Evolutionary conservation across 495 filamentous ascomycete genomes (phyloP), one percentile per base, ranked within the genome.

Genomic region (Thermothielavioides terrestris): DNA sequence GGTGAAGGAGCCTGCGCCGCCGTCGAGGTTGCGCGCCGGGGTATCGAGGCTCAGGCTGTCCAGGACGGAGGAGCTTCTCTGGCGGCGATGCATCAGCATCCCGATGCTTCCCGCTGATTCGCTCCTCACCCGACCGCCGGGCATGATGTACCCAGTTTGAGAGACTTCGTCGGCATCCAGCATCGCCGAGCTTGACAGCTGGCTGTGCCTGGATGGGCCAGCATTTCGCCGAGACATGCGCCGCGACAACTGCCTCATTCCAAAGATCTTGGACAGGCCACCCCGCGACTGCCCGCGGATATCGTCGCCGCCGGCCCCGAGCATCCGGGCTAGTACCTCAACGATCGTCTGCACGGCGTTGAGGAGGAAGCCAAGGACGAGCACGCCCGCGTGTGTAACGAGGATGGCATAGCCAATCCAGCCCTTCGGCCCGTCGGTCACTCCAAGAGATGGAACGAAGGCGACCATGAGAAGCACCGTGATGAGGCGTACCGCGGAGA

Each of bases 391-490:
- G 58, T 98, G 92, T 44, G 94, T 75, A 20, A 94, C 64, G 23
- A 98, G 77, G 46, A 97, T 95, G 17, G 82, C 77, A 64, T 97
- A 98, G 26, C 91, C 92, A 55, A 96, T 86, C 92, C 92, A 98
- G 12, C 89, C 87, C 56, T 87, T 89, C 4, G 87, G 72, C 1
- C 82, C 78, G 57, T 89, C 81, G 2, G 79, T 77, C 7, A 96
- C 79, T 3, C 81, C 80, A 4, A 96, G 71, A 11, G 85, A 84
- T 2, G 90, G 89, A 11, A 90, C 76, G 65, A 98, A 98, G 2
- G 89, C 77, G 21, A 95, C 78, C 71, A 86, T 91, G 18, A 98
- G 71, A 26, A 97, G 74, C 31, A 92, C 80, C 1, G 82, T 83
- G 11, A 88, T 65, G 42, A 96, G 81, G 17, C 92, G 81, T 14